A percentile compares a stretch with the other conserved stretches of the same genome.
Conservation (phyloP, 257 asterid species). For the Ocimum tenuiflorum region DNA sequence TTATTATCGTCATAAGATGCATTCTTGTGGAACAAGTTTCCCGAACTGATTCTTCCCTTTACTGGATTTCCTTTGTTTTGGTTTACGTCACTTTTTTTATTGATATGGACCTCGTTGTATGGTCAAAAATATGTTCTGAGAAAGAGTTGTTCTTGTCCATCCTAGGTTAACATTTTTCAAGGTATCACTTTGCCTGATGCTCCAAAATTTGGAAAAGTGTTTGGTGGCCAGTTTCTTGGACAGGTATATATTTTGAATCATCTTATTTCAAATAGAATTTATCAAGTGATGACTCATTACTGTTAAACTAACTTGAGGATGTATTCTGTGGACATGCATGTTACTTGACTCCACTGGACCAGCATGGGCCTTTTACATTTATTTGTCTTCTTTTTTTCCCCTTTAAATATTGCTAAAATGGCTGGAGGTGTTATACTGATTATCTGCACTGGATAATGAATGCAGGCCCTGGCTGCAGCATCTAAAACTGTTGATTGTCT, state of each 20-base stretch:
- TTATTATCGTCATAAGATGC: not conserved
- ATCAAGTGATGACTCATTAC: slow-evolving; percentile 7
- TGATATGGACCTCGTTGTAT: not conserved
- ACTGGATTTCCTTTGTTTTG: not conserved
- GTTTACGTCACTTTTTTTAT: not conserved
- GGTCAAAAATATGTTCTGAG: not conserved
- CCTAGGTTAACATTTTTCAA: slow-evolving; percentile 69
- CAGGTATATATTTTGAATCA: slow-evolving; percentile 48
- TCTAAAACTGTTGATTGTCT: slow-evolving; percentile 90
- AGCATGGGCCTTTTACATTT: not conserved
- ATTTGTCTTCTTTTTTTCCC: slow-evolving; percentile 1
- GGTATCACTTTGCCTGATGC: slow-evolving; percentile 95
- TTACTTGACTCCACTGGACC: too few relatives aligned
- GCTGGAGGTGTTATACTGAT: slow-evolving; percentile 15
- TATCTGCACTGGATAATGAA: too few relatives aligned
- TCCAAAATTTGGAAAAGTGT: slow-evolving; percentile 79
- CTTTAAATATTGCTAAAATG: slow-evolving; percentile 6
- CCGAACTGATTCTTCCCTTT: not conserved
- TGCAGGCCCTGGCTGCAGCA: slow-evolving; percentile 99
- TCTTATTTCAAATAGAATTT: not conserved
- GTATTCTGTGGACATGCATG: too few relatives aligned
- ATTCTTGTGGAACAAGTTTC: slow-evolving; percentile 2
- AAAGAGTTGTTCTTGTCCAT: too few relatives aligned
- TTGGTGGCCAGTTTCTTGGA: slow-evolving; percentile 97
- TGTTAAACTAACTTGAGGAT: too few relatives aligned